These are phyloP conservation scores for Penicillium crustosum DNA, from an alignment of 2,329 filamentous ascomycete species.

Conservation along the genomic window DNA sequence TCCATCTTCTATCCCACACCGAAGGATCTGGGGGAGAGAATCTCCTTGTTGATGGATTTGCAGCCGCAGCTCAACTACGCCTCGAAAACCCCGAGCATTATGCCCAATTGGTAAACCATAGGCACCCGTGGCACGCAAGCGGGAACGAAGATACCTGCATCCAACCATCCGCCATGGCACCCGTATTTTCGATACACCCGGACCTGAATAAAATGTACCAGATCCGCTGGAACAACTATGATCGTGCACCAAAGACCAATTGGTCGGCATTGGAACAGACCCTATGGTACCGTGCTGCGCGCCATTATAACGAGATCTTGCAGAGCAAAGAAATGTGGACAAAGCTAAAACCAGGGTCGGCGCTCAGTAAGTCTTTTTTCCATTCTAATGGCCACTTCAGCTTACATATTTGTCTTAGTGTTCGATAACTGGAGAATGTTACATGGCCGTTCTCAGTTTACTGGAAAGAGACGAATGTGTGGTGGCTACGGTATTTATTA, in stretches of 20 bases:
- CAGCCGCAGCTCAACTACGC: slow-evolving; percentile 63
- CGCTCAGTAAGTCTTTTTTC: slow-evolving; percentile 62
- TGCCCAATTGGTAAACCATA: slow-evolving; percentile 54
- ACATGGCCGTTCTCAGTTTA: slow-evolving; percentile 81
- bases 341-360: slow-evolving; percentile 74
- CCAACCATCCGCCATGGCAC: slow-evolving; percentile 66
- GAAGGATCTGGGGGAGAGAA: slow-evolving; percentile 66
- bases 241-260: slow-evolving; percentile 68
- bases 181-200: slow-evolving; percentile 66
- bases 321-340: slow-evolving; percentile 73
- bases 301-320: slow-evolving; percentile 70
- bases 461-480: slow-evolving; percentile 81
- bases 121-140: slow-evolving; percentile 76
- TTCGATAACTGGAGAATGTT: slow-evolving; percentile 97
- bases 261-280: slow-evolving; percentile 52
- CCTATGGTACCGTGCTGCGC: slow-evolving; percentile 77
- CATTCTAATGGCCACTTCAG: background rate
- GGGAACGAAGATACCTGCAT: slow-evolving; percentile 84
- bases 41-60: slow-evolving; percentile 83
- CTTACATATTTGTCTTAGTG: slow-evolving; percentile 51
- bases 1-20: slow-evolving; percentile 84
- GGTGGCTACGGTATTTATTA: slow-evolving; percentile 77
- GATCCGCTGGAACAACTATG: slow-evolving; percentile 91
- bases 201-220: slow-evolving; percentile 54
- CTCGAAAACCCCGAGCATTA: slow-evolving; percentile 58